Evolutionary conservation across 352 stramenopile species (phyloP).

Genomic region (Phytophthora capsici): DNA sequence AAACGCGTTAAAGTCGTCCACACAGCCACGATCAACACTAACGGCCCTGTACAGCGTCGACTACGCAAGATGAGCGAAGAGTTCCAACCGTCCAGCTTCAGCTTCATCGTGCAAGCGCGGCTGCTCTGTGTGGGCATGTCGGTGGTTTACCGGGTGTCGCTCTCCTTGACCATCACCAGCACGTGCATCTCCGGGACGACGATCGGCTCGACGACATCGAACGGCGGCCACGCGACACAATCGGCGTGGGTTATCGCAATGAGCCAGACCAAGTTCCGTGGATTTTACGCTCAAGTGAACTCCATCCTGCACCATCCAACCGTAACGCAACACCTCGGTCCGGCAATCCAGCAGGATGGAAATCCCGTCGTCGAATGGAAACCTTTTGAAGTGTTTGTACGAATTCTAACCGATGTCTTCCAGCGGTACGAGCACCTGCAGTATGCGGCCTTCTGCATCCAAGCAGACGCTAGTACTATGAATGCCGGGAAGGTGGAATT

Average conservation of each 20-base stretch:
- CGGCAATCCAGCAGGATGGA: slow-evolving; percentile 14
- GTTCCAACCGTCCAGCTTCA: slow-evolving; percentile 53
- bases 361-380: slow-evolving; percentile 43
- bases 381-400: slow-evolving; percentile 57
- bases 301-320: slow-evolving; percentile 48
- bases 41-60: slow-evolving; percentile 44
- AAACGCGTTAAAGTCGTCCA: slow-evolving; percentile 43
- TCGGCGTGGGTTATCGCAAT: slow-evolving; percentile 66
- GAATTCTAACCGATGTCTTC: slow-evolving; percentile 43
- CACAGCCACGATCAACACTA: slow-evolving; percentile 6
- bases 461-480: slow-evolving; percentile 44
- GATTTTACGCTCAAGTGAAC: slow-evolving; percentile 51
- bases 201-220: slow-evolving; percentile 16
- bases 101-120: slow-evolving; percentile 52
- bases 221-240: slow-evolving; percentile 35
- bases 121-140: slow-evolving; percentile 63
- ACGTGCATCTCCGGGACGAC: slow-evolving; percentile 31
- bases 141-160: slow-evolving; percentile 63
- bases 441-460: slow-evolving; percentile 45
- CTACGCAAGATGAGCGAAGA: slow-evolving; percentile 72
- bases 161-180: slow-evolving; percentile 38
- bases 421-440: slow-evolving; percentile 49
- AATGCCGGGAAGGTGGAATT: slow-evolving; percentile 42
- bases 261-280: slow-evolving; percentile 63
- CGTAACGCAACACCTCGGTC: slow-evolving; percentile 34